Evolutionary conservation across 164 flowering plant species (phyloP).

Genomic region (Stephania yunnanensis): DNA sequence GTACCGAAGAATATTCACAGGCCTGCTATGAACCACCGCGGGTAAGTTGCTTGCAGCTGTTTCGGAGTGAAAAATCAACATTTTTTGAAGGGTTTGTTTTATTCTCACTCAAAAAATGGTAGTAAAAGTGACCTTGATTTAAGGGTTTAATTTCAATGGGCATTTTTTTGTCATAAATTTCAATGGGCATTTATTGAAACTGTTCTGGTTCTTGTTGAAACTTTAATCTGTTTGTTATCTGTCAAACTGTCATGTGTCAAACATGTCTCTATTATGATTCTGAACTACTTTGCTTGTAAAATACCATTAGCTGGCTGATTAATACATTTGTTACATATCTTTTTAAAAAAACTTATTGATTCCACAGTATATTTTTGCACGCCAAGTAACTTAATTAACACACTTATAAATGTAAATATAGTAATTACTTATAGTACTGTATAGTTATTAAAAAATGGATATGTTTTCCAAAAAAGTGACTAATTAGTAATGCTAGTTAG

Average conservation of each 20-base stretch:
- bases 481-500: no score
- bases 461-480: no score
- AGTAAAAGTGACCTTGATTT: no score
- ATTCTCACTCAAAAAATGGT: neutral
- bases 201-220: neutral
- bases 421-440: no score
- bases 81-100: neutral
- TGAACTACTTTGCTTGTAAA: neutral
- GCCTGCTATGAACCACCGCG: no score
- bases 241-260: neutral
- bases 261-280: neutral
- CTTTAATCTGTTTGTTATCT: neutral
- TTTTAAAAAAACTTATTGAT: no score
- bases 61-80: no score
- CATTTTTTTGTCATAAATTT: neutral
- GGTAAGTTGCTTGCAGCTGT: no score
- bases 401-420: no score
- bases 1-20: no score
- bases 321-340: no score
- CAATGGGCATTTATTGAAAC: neutral
- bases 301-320: neutral
- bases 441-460: no score
- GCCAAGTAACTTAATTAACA: neutral
- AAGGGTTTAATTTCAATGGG: neutral
- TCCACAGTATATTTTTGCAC: neutral